Percentiles rank a stretch among this genome's conserved stretches.
Conservation (phyloP, 2,329 filamentous ascomycete genomes). For the Penicillium crustosum region DNA sequence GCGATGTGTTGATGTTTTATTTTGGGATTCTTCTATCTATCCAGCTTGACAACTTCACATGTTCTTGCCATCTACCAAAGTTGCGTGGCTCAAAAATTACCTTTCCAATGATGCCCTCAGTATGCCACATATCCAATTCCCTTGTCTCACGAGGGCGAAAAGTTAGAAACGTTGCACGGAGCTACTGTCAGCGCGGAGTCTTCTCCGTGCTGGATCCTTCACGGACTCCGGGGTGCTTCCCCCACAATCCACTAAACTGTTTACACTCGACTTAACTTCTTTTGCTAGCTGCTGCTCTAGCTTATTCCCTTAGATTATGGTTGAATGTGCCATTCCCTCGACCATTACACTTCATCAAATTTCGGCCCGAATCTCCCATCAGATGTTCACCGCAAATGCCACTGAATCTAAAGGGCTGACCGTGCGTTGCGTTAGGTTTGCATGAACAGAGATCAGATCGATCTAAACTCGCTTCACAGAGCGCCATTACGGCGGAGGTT, state of each 20-base stretch:
- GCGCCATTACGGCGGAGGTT: neutral
- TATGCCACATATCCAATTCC: neutral
- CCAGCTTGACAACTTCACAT: neutral
- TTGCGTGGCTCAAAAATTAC: neutral
- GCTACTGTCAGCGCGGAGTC: constrained; percentile 17
- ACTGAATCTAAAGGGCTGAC: neutral
- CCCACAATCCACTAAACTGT: constrained; percentile 20
- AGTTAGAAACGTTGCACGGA: neutral
- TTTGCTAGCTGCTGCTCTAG: neutral
- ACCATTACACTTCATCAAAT: neutral
- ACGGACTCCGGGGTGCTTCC: constrained; percentile 13
- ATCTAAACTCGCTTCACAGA: neutral
- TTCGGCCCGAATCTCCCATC: constrained; percentile 3
- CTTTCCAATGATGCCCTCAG: neutral
- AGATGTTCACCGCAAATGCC: neutral
- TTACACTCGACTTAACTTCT: neutral
- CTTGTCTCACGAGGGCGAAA: neutral
- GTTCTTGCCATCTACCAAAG: neutral
- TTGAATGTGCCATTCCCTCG: neutral
- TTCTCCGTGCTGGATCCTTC: constrained; percentile 22
- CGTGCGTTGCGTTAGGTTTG: neutral
- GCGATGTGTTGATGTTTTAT: neutral
- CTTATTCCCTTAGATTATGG: neutral
- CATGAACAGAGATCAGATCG: neutral
- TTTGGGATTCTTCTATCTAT: neutral